Conservation (phyloP, 371 early-diverging fungal genomes). For the Zychaea mexicana region DNA sequence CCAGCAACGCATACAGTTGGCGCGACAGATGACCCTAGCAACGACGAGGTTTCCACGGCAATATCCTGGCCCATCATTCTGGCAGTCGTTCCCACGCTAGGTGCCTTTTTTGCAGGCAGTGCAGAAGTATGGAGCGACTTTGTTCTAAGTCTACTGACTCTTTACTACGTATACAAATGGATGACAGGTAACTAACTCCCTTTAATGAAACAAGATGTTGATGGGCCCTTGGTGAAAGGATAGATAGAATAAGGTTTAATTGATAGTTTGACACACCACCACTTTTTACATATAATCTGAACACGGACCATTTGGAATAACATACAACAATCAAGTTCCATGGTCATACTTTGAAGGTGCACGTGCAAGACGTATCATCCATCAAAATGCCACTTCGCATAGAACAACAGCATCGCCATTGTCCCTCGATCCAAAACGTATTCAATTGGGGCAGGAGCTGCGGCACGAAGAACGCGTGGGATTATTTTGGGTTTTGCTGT, state of each 20-base stretch:
- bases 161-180: conserved; percentile 59
- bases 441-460: conserved; percentile 42
- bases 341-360: conserved; percentile 65
- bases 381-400: conserved; percentile 10
- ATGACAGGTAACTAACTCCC: conserved; percentile 64
- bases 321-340: no score
- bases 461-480: conserved; percentile 58
- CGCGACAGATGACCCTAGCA: neutral
- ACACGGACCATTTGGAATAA: no score
- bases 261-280: no score
- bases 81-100: conserved; percentile 57
- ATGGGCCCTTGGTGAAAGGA: neutral
- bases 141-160: conserved; percentile 48
- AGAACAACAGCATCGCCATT: conserved; percentile 7
- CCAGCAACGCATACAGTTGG: neutral
- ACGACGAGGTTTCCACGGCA: conserved; percentile 18
- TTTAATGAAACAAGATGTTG: no score
- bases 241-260: no score
- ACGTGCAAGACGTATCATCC: conserved; percentile 41
- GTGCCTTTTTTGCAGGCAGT: conserved; percentile 55
- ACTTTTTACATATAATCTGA: conserved; percentile 14
- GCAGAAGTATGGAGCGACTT: conserved; percentile 63
- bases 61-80: conserved; percentile 58
- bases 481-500: conserved; percentile 54
- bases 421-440: conserved; percentile 24